Evolutionary conservation across 495 filamentous ascomycete genomes (phyloP).

Genomic region (Parathielavia hyrcaniae): DNA sequence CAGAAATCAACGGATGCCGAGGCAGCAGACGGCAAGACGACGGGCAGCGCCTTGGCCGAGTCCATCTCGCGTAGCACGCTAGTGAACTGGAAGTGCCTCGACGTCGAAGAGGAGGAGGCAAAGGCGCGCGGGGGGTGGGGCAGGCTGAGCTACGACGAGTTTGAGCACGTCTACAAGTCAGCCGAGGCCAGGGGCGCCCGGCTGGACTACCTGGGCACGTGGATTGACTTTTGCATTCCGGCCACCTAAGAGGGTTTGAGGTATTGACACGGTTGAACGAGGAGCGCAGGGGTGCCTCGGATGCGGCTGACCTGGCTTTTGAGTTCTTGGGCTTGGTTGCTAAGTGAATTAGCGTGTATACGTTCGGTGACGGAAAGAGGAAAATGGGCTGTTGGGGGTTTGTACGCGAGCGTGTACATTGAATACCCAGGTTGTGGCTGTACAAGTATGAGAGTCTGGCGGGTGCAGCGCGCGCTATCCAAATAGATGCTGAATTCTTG

Average conservation of each 20-base stretch:
- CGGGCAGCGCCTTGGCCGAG: not conserved
- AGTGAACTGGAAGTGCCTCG: constrained; percentile 51
- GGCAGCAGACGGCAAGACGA: not conserved
- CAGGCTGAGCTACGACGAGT: constrained; percentile 64
- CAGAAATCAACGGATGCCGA: not conserved
- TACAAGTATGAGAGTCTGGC: not conserved
- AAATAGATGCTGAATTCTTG: no score
- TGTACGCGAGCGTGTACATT: not conserved
- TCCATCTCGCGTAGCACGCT: constrained; percentile 33
- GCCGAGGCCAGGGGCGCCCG: constrained; percentile 48
- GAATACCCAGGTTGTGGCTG: not conserved
- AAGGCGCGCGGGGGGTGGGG: constrained; percentile 66
- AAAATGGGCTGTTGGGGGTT: no score
- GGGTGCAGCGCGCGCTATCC: no score
- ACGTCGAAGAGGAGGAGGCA: constrained; percentile 58
- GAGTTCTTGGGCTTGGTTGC: no score
- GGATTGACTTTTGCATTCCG: constrained; percentile 74
- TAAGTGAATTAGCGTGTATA: no score
- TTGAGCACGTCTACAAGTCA: constrained; percentile 61
- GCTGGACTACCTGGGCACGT: constrained; percentile 71
- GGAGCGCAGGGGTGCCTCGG: not conserved
- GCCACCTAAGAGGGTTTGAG: constrained; percentile 24
- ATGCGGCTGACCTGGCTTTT: not conserved
- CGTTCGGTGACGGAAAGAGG: no score
- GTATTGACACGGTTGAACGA: not conserved